Evolutionary conservation across 106 monocot species (phyloP), one percentile per base, ranked within the genome.

Genomic region (Cymbidium sinense): DNA sequence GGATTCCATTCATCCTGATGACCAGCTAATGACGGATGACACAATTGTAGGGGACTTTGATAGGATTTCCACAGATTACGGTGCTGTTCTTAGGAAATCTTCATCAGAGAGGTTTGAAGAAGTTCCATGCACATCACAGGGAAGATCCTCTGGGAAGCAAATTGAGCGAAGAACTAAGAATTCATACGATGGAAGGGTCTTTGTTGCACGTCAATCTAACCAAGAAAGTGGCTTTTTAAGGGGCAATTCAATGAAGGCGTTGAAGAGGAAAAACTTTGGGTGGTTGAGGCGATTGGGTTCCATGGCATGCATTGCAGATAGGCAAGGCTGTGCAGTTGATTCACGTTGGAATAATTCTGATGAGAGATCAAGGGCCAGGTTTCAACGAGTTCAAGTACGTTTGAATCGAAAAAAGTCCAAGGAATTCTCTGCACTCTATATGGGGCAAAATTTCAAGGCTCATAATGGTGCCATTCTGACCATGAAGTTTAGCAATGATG

Each of bases 401-500:
- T 34, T 74, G 11, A 64, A 70, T 43, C 79, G 70, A 77, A 95
- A 92, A 73, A 70, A 58, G 31, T 78, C 36, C 21, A 95, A 82
- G 81, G 92, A 95, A 70, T 86, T 95, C 64, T 89, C 95, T 27
- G 92, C 86, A 23, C 77, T 92, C 28, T 87, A 86, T 75, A 85
- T 30, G 54, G 82, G 82, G 35, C 92, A 95, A 75, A 86, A 87
- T 43, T 79, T 95, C 58, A 83, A 79, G 80, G 92, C 92, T 23
- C 95, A 95, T 70, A 65, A 88, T 21, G 87, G 92, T 36, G 85
- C 88, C 3, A 92, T 95, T 36, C 70, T 86, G 41, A 79, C 89
- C 6, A 88, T 92, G 88, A 95, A 90, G 43, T 95, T 92, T 75
- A 92, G 92, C 52, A 85, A 85, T 62, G 86, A 83, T 78, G 92